Evolutionary conservation across 805 yeast species (phyloP), one percentile per base, ranked within the genome.

Genomic region (Scheffersomyces coipomensis): DNA sequence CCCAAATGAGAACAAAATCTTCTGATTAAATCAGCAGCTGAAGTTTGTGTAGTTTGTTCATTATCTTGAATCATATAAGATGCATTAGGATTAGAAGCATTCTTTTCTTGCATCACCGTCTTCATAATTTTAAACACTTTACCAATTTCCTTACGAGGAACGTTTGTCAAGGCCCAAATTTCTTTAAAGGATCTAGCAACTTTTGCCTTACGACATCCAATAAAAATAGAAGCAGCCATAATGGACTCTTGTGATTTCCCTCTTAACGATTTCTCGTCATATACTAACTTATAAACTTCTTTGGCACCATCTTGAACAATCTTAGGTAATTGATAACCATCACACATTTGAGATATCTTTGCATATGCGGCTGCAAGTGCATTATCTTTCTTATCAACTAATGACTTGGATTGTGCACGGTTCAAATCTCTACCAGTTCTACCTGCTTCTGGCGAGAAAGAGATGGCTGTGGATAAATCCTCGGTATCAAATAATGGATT

Each of bases 221-320:
- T 80, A 45, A 88, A 79, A 40, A 93, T 93, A 1, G 96, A 88
- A 1, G 97, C 97, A 1, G 98, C 99, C 89, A 93, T 89, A 33
- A 93, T 87, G 46, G 90, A 81, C 60, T 89, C 97, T 53, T 87
- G 90, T 0, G 95, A 83, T 58, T 93, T 88, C 41, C 97, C 97
- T 56, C 90, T 81, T 53, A 93, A 72, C 8, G 83, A 77, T 52
- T 82, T 79, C 48, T 89, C 96, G 48, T 91, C 97, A 53, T 88
- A 82, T 16, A 91, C 96, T 40, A 90, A 64, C 59, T 90, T 89
- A 62, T 86, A 93, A 19, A 95, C 96, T 64, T 93, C 97, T 59
- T 93, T 93, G 19, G 98, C 97, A 49, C 96, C 95, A 63, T 93
- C 98, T 57, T 89, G 96, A 3, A 93, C 98, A 46, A 93, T 88